Evolutionary conservation across 2,329 filamentous ascomycete species (phyloP).

Genomic region (Hypoxylon sp.): DNA sequence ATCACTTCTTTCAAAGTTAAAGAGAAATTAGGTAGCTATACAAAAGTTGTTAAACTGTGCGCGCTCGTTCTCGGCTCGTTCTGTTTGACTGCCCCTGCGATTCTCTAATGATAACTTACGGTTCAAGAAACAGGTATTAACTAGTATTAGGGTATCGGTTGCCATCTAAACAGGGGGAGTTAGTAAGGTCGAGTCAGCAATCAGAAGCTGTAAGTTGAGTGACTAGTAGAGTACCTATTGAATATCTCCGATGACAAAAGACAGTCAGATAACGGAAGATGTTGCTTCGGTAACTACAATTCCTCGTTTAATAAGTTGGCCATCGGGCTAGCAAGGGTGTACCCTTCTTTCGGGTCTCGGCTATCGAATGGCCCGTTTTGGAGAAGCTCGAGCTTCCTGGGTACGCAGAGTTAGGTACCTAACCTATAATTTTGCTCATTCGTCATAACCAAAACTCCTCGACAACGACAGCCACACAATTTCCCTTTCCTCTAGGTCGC

Average conservation of each 20-base stretch:
- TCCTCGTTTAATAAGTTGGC: too few species aligned
- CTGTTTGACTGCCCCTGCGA: neutral
- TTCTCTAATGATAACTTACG: neutral
- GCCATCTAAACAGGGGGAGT: too few species aligned
- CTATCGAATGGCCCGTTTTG: slow-evolving; percentile 8
- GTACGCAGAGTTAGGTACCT: neutral
- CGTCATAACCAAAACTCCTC: slow-evolving; percentile 27
- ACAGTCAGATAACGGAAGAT: too few species aligned
- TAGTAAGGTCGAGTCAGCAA: too few species aligned
- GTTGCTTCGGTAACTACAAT: too few species aligned
- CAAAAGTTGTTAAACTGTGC: neutral
- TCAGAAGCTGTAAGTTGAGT: too few species aligned
- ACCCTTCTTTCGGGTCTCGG: slow-evolving; percentile 8
- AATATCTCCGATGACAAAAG: too few species aligned
- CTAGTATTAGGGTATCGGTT: too few species aligned
- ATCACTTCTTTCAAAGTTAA: neutral
- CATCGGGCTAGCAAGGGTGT: too few species aligned
- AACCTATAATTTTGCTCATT: slow-evolving; percentile 30
- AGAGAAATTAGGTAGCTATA: slow-evolving; percentile 1
- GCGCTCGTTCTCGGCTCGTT: neutral
- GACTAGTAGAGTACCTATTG: too few species aligned
- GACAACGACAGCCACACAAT: slow-evolving; percentile 13
- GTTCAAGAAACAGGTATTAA: neutral
- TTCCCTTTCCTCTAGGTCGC: slow-evolving; percentile 13
- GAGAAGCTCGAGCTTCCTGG: too few species aligned